These are phyloP conservation scores for Meyerozyma smithsonii DNA, from an alignment of 1,139 yeast genomes.

Conservation along the genomic window DNA sequence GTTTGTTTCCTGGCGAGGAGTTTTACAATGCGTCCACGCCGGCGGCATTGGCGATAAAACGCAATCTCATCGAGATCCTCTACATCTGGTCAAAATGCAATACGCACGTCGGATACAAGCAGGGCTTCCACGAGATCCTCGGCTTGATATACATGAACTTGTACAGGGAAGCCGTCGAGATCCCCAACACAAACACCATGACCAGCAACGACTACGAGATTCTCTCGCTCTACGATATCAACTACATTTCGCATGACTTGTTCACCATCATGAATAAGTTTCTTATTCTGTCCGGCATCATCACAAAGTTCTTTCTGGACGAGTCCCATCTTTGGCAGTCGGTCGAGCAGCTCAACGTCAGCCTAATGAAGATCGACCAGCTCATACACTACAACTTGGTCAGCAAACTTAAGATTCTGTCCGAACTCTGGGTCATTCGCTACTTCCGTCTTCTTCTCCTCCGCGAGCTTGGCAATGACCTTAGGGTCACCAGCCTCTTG, in stretches of 20 bases:
- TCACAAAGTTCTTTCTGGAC: conserved; percentile 37
- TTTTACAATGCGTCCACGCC: conserved; percentile 34
- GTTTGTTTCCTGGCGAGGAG: conserved; percentile 58
- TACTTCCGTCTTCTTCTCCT: conserved; percentile 55
- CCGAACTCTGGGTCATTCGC: conserved; percentile 64
- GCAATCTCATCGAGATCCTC: conserved; percentile 46
- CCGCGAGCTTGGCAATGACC: conserved; percentile 52
- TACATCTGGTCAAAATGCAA: conserved; percentile 53
- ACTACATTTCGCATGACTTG: conserved; percentile 41
- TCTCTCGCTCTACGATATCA: conserved; percentile 33
- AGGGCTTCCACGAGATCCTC: conserved; percentile 66
- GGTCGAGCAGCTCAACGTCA: conserved; percentile 43
- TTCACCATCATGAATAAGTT: conserved; percentile 44
- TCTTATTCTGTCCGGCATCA: conserved; percentile 33
- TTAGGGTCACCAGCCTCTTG: conserved; percentile 37
- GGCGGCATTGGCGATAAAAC: conserved; percentile 23
- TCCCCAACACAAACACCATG: conserved; percentile 31
- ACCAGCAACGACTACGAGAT: conserved; percentile 32
- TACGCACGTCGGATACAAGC: conserved; percentile 54
- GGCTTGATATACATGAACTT: conserved; percentile 54
- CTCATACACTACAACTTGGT: conserved; percentile 40
- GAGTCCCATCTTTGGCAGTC: conserved; percentile 38
- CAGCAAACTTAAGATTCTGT: conserved; percentile 48
- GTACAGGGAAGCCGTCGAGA: conserved; percentile 33
- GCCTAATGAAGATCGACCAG: conserved; percentile 46